Evolutionary conservation across 306 rosid species (phyloP).

Genomic region (Cercis canadensis): DNA sequence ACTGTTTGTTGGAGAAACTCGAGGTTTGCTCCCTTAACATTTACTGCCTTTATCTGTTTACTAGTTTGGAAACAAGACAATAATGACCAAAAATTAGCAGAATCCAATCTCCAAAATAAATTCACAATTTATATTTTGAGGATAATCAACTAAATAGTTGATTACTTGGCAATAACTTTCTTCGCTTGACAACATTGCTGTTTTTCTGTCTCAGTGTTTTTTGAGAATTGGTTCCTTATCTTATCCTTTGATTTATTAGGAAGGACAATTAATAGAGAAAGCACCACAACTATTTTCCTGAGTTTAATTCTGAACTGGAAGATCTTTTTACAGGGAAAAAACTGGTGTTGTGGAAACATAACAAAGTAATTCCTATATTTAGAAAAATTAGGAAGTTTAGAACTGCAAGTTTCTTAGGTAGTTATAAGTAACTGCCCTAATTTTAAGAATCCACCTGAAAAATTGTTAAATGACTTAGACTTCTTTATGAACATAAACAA

Average conservation of each 20-base stretch:
- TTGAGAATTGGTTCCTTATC: too few species aligned
- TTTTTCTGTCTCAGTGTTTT: background rate
- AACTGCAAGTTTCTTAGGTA: background rate
- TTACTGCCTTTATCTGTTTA: too few species aligned
- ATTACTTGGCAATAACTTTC: too few species aligned
- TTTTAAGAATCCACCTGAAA: background rate
- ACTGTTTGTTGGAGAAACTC: constrained; percentile 52
- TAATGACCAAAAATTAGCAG: too few species aligned
- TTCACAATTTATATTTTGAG: too few species aligned
- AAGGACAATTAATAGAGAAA: background rate
- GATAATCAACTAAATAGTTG: too few species aligned
- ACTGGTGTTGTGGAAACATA: too few species aligned
- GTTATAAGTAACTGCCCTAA: background rate
- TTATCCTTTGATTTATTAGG: background rate
- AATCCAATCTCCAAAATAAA: too few species aligned
- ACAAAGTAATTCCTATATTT: too few species aligned
- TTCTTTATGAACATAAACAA: background rate
- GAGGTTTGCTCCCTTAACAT: constrained; percentile 44
- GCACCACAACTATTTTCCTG: background rate
- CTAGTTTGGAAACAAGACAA: too few species aligned
- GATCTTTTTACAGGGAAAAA: too few species aligned
- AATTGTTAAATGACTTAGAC: background rate
- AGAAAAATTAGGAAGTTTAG: too few species aligned
- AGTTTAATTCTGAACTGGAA: background rate
- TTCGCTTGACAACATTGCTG: background rate